Evolutionary conservation across 225 moss, liverwort and hornwort genomes (phyloP).

Genomic region (Bryum argenteum): DNA sequence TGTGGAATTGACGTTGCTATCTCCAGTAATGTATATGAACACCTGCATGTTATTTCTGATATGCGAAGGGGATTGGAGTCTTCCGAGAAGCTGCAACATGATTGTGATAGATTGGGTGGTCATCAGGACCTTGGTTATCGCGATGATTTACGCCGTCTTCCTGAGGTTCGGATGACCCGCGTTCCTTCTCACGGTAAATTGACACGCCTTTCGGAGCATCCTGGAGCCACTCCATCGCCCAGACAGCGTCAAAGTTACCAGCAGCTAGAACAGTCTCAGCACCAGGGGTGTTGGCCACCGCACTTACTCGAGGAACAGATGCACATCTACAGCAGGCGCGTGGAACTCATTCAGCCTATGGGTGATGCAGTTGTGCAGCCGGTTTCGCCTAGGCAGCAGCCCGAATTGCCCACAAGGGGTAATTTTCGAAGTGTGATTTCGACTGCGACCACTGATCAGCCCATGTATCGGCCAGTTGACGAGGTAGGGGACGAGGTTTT

Average conservation of each 20-base stretch:
- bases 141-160: constrained; percentile 63
- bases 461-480: constrained; percentile 68
- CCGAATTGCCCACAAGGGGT: constrained; percentile 50
- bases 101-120: constrained; percentile 39
- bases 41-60: constrained; percentile 57
- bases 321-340: constrained; percentile 63
- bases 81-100: constrained; percentile 70
- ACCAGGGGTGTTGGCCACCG: constrained; percentile 48
- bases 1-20: constrained; percentile 51
- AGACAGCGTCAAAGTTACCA: constrained; percentile 64
- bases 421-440: constrained; percentile 41
- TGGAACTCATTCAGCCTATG: constrained; percentile 58
- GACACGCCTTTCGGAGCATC: constrained; percentile 60
- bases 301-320: constrained; percentile 67
- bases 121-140: constrained; percentile 63
- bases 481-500: constrained; percentile 64
- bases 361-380: constrained; percentile 50
- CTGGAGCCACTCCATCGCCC: constrained; percentile 46
- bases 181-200: constrained; percentile 77
- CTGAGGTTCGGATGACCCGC: constrained; percentile 67
- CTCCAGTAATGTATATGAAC: constrained; percentile 64
- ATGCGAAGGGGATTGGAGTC: constrained; percentile 71
- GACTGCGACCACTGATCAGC: constrained; percentile 48
- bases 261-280: constrained; percentile 56
- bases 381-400: constrained; percentile 53